phyloP scores from a whole-genome alignment of 495 filamentous ascomycete genomes.

The Penicillium egyptiacum region DNA sequence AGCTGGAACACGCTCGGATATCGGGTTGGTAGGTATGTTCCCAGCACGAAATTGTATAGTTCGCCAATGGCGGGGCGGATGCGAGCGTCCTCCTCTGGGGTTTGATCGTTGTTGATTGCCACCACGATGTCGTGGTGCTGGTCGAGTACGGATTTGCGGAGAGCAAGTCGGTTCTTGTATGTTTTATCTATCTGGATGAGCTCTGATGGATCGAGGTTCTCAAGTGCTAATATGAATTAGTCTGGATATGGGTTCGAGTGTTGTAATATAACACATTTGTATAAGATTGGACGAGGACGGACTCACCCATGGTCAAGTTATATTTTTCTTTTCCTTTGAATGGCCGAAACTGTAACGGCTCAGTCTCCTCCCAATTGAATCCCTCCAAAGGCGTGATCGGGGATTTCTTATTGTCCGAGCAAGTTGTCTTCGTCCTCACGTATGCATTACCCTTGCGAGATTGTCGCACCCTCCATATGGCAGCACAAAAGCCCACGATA shows the following conservation, averaged over 20 bases:
- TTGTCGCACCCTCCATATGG: constrained; percentile 2
- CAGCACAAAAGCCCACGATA: background rate
- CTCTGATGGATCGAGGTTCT: constrained; percentile 55
- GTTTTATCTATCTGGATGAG: constrained; percentile 67
- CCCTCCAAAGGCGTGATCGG: constrained; percentile 53
- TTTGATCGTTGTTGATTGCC: constrained; percentile 38
- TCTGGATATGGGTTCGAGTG: background rate
- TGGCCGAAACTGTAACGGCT: constrained; percentile 61
- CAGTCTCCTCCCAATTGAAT: constrained; percentile 61
- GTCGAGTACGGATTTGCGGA: constrained; percentile 53
- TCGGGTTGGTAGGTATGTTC: constrained; percentile 62
- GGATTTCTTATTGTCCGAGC: constrained; percentile 13
- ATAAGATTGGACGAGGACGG: background rate
- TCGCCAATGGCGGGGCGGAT: constrained; percentile 56
- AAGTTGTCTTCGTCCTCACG: background rate
- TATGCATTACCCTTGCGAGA: background rate
- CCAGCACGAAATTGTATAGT: constrained; percentile 63
- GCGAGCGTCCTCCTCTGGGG: constrained; percentile 31
- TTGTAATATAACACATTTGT: constrained; percentile 5
- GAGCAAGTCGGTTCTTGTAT: constrained; percentile 55
- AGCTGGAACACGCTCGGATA: constrained; percentile 64
- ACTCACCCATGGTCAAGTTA: constrained; percentile 69
- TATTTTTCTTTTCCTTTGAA: constrained; percentile 64
- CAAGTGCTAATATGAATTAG: constrained; percentile 39
- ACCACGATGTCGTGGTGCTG: constrained; percentile 46